These are phyloP conservation scores for Aurantiochytrium sp. DNA, from an alignment of 108 stramenopile species.

Conservation along the genomic window DNA sequence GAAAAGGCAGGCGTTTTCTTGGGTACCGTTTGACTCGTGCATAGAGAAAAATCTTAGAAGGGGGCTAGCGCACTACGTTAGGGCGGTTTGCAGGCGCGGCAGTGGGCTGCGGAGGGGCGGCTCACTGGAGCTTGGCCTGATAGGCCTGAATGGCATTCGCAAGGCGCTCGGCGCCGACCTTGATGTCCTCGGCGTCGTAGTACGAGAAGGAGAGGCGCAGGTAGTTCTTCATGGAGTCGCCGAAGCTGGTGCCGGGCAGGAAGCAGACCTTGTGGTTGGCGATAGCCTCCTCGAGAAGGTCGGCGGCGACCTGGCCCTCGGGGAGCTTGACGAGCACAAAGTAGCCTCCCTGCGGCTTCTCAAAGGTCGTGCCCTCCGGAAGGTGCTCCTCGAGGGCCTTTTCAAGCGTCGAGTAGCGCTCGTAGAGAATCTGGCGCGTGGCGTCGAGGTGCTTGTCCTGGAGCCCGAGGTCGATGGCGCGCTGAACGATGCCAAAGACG, in stretches of 20 bases:
- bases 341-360: constrained; percentile 26
- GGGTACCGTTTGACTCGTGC: no score
- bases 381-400: constrained; percentile 4
- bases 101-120: no score
- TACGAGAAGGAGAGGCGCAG: constrained; percentile 22
- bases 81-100: no score
- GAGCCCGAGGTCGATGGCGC: constrained; percentile 16
- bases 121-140: constrained; percentile 23
- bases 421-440: neutral
- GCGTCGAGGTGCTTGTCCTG: constrained; percentile 32
- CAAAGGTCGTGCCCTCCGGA: neutral
- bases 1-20: no score
- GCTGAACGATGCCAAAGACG: constrained; percentile 4
- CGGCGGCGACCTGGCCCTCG: neutral
- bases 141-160: constrained; percentile 26
- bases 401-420: neutral
- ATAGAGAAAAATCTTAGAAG: no score
- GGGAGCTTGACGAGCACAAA: constrained; percentile 35
- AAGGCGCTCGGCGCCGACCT: constrained; percentile 1
- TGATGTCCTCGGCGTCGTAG: constrained; percentile 12
- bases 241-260: constrained; percentile 32
- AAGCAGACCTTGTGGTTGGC: constrained; percentile 30
- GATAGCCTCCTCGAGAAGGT: neutral
- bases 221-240: neutral
- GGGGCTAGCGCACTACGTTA: no score